Evolutionary conservation across 371 early-diverging fungal genomes (phyloP), one percentile per base, ranked within the genome.

Genomic region (Syncephalastrum racemosum): DNA sequence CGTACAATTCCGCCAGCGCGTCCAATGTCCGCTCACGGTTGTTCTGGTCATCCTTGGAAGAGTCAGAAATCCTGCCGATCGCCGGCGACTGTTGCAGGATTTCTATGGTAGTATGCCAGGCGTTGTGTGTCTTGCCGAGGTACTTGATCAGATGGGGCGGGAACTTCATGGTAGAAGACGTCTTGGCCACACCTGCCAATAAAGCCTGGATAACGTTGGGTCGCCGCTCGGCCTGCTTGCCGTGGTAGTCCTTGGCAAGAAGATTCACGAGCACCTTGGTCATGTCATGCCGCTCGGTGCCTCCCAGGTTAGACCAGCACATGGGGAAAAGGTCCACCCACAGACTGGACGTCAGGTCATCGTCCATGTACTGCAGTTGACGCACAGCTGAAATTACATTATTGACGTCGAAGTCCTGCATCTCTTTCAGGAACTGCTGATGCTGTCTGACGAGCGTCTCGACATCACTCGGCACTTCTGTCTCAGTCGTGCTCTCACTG

Each of bases 141-240:
- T 94, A 95, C 56, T 92, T 92, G 50, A 98, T 80, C 50, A 98
- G 77, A 54, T 95, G 95, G 13, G 99, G 96, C 4, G 98, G 94
- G 13, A 98, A 75, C 19, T 84, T 81, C 12, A 94, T 85, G 6
- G 79, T 48, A 0, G 94, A 90, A 0, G 70, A 55, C 44, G 92
- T 94, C 20, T 77, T 73, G n/a, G 86, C 83, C 40, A 96, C 82
- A 41, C 93, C 93, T 0, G 95, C 90, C 15, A 98, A 66, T 0
- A 99, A 65, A 0, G 94, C 88, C 64, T 95, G 95, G 13, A 98
- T 85, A 1, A 98, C 96, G 67, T 98, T 98, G 13, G 98, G 97
- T 8, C 94, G 80, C 18, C 73, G 56, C 14, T 85, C 83, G 8
- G 81, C 71, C 70, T 97, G 97, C 59, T 84, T 84, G 48, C 72